These are phyloP conservation scores for Spergularia azorica DNA, from an alignment of 179 eudicot genomes.

Conservation along the genomic window DNA sequence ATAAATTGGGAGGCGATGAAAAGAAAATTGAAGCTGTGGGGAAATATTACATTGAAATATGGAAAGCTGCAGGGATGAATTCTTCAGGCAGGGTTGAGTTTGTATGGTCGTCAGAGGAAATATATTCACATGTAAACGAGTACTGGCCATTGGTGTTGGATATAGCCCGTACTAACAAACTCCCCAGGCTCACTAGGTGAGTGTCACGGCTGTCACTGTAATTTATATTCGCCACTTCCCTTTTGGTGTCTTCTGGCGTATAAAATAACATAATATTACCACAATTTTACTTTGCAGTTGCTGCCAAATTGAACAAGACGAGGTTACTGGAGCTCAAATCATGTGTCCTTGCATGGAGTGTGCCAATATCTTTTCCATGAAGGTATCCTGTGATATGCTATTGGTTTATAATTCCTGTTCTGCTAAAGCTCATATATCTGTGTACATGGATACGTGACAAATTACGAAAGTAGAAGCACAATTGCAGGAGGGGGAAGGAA, in stretches of 20 bases:
- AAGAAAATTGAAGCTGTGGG: slow-evolving; percentile 85
- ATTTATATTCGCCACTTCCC: background rate
- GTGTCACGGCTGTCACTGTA: background rate
- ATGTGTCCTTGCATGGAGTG: slow-evolving; percentile 97
- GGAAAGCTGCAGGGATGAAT: slow-evolving; percentile 89
- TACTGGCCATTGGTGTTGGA: slow-evolving; percentile 94
- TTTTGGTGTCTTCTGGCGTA: background rate
- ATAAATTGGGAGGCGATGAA: slow-evolving; percentile 92
- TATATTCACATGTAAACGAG: slow-evolving; percentile 58
- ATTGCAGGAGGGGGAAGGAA: too few relatives aligned
- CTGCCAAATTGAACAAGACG: slow-evolving; percentile 76
- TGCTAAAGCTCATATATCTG: background rate
- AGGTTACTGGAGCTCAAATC: slow-evolving; percentile 77
- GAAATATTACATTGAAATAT: slow-evolving; percentile 74
- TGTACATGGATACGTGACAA: too few relatives aligned
- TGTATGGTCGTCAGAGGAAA: slow-evolving; percentile 81
- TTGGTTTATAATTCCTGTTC: background rate
- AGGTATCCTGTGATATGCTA: slow-evolving; percentile 43
- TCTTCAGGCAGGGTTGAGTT: slow-evolving; percentile 78
- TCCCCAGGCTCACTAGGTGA: slow-evolving; percentile 68
- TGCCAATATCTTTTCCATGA: slow-evolving; percentile 85
- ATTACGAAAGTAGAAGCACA: too few relatives aligned
- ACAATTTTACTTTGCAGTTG: slow-evolving; percentile 47
- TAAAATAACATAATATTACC: background rate
- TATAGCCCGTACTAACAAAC: slow-evolving; percentile 75